Base-by-base conservation (phyloP, 2,329 filamentous ascomycete genomes). In the Huntiella bhutanensis region DNA sequence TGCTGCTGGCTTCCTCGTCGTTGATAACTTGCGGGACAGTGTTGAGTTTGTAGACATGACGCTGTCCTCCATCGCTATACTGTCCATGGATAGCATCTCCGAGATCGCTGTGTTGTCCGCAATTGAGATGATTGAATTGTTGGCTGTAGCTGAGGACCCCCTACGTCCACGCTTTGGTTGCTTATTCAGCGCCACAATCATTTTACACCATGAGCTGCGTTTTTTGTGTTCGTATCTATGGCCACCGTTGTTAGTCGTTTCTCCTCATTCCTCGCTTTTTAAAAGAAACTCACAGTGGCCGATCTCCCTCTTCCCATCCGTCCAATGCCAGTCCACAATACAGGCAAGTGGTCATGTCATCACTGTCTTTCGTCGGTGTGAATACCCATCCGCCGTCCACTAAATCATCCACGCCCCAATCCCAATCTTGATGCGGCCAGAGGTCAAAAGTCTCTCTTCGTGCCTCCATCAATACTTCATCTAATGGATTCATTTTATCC, bases 361-460 rank as follows among this genome's bases (percentile, higher is more conserved):
- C 80, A 10, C 78, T 84, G 38, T 88, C 85, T 38, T 74, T 64
- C 4, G 76, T 83, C 0, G 91, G 87, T 17, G 86, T 92, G 62
- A 87, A 95, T 58, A 82, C 86, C 87, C 88, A 98, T 8, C 91
- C 91, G 22, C 85, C 83, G 53, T 88, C 83, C 33, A 84, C 84
- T 65, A 96, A 78, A 77, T 92, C 87, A 54, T 91, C 82, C 0
- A 75, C 78, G 60, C 91, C 92, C 64, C 84, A 92, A 52, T 82
- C 77, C 86, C 86, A 94, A 4, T 81, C 84, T 53, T 98, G 87
- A 55, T 98, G 83, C 1, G 87, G 86, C 91, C 91, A 98, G 53
- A 70, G 70, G 11, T 73, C 74, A 61, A 96, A 98, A 0, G 91
- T 98, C 16, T 76, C 76, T 57, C 75, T 77, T 54, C 91, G 75